phyloP scores from a whole-genome alignment of 306 rosid species.

The Mimosa bimucronata region DNA sequence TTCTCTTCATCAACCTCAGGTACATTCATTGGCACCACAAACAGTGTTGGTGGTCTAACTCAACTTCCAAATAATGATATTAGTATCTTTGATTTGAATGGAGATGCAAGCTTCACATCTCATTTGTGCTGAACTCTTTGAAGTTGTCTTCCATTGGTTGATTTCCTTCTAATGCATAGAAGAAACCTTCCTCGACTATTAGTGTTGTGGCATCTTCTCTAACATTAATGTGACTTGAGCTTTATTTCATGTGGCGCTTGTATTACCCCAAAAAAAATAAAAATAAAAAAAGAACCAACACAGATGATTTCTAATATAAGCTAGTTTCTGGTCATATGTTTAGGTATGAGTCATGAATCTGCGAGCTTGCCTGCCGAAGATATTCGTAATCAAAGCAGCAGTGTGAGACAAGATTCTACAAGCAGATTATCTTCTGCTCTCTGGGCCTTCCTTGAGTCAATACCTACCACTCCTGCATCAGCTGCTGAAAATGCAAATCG shows the following conservation, averaged over 20 bases:
- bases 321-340: slow-evolving; percentile 56
- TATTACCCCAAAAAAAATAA: no score
- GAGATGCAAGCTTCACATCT: slow-evolving; percentile 48
- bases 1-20: slow-evolving; percentile 62
- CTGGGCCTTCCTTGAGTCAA: slow-evolving; percentile 94
- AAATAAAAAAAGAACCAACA: slow-evolving; percentile 4
- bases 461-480: slow-evolving; percentile 97
- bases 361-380: slow-evolving; percentile 50
- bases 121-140: slow-evolving; percentile 48
- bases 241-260: no score
- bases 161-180: slow-evolving; percentile 45
- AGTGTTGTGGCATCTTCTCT: slow-evolving; percentile 31
- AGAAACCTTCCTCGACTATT: slow-evolving; percentile 41
- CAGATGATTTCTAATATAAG: slow-evolving; percentile 51
- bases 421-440: slow-evolving; percentile 73
- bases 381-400: slow-evolving; percentile 51
- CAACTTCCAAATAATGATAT: slow-evolving; percentile 40
- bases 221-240: slow-evolving; percentile 37
- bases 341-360: slow-evolving; percentile 71
- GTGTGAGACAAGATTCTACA: slow-evolving; percentile 42
- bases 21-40: slow-evolving; percentile 49
- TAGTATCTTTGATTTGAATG: slow-evolving; percentile 40
- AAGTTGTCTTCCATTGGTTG: slow-evolving; percentile 50
- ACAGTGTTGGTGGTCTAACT: slow-evolving; percentile 35
- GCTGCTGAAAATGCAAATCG: slow-evolving; percentile 80